Evolutionary conservation across 768 basidiomycete species (phyloP).

Genomic region (Trametes gibbosa): DNA sequence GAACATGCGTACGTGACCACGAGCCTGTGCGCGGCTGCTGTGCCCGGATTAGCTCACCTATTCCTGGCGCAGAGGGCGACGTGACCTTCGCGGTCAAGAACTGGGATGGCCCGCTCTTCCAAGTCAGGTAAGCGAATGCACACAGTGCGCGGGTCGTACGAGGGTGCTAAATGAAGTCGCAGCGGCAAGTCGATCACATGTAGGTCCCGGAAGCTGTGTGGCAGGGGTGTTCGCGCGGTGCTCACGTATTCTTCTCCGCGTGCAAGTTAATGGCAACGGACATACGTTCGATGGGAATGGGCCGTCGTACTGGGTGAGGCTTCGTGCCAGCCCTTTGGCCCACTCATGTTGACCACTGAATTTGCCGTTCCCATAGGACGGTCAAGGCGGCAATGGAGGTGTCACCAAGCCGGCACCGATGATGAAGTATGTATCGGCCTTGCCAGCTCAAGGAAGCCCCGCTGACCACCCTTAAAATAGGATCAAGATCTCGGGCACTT

Average conservation of each 20-base stretch:
- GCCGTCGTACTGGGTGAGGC: conserved; percentile 41
- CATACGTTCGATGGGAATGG: conserved; percentile 43
- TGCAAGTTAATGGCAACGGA: conserved; percentile 40
- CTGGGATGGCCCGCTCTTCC: conserved; percentile 56
- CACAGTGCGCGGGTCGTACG: neutral
- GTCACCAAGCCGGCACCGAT: conserved; percentile 36
- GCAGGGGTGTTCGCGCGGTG: neutral
- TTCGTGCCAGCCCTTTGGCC: neutral
- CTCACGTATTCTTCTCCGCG: neutral
- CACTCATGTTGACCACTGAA: neutral
- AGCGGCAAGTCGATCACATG: conserved; percentile 51
- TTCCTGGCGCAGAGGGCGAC: conserved; percentile 46
- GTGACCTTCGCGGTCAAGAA: conserved; percentile 50
- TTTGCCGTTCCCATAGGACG: conserved; percentile 22
- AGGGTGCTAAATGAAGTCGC: neutral
- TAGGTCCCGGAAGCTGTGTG: conserved; percentile 27
- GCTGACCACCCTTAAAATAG: conserved; percentile 24
- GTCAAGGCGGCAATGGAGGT: conserved; percentile 31
- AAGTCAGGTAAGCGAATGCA: conserved; percentile 39
- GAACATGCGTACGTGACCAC: conserved; percentile 47
- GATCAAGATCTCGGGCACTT: conserved; percentile 40
- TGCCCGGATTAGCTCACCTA: conserved; percentile 6
- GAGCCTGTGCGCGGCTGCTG: neutral
- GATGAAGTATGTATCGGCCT: conserved; percentile 34
- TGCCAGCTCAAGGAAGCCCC: neutral